A percentile compares a stretch with the other conserved stretches of the same genome.
These are phyloP conservation scores for Yamadazyma kanchanaburiensis DNA, from an alignment of 1,139 yeast species.

Conservation along the genomic window DNA sequence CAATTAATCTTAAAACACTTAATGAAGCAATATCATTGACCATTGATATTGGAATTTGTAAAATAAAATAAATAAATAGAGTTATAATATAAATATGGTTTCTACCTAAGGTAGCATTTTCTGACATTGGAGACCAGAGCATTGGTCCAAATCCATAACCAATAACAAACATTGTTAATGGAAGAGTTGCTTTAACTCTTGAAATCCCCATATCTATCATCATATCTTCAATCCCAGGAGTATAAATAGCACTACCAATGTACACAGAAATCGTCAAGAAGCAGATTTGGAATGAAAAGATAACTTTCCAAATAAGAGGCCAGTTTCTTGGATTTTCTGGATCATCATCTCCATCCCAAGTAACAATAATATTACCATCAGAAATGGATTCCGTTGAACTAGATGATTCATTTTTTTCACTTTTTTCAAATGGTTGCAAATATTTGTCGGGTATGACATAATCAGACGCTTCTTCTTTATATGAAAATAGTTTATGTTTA, in stretches of 20 bases:
- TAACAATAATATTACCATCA: conserved; percentile 2
- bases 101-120: conserved; percentile 50
- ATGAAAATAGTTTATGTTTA: conserved; percentile 21
- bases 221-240: conserved; percentile 30
- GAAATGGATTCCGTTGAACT: too few relatives aligned
- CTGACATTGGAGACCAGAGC: conserved; percentile 53
- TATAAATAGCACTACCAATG: conserved; percentile 27
- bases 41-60: conserved; percentile 33
- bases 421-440: conserved; percentile 4
- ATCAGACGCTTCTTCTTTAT: conserved; percentile 28
- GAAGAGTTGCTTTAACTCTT: conserved; percentile 42
- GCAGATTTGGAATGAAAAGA: conserved; percentile 18
- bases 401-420: neutral
- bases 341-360: conserved; percentile 19
- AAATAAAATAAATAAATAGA: conserved; percentile 26
- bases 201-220: conserved; percentile 38
- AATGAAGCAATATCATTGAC: conserved; percentile 26
- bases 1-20: conserved; percentile 27
- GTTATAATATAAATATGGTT: conserved; percentile 33
- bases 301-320: conserved; percentile 15
- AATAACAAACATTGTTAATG: too few relatives aligned
- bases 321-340: too few relatives aligned
- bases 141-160: conserved; percentile 57
- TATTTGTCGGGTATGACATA: conserved; percentile 34
- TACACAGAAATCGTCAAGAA: conserved; percentile 23